Conservation (phyloP, 2,329 filamentous ascomycete genomes). For the Xenosphaeropsis pyriputrescens region DNA sequence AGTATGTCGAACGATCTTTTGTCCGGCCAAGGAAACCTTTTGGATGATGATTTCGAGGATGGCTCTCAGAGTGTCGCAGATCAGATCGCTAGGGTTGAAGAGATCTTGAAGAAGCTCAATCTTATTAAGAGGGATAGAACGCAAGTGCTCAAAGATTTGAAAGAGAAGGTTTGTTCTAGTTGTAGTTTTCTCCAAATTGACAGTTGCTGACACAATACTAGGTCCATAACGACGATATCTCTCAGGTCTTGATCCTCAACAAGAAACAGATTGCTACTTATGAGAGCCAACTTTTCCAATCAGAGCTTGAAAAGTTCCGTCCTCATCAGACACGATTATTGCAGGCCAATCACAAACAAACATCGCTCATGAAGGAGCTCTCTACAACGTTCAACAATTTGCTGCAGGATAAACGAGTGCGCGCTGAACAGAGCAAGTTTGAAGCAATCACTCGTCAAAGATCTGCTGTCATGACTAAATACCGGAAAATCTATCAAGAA, state of each 20-base stretch:
- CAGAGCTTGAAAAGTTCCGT: slow-evolving; percentile 93
- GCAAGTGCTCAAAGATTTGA: slow-evolving; percentile 89
- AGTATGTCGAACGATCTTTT: slow-evolving; percentile 28
- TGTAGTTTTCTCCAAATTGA: not conserved
- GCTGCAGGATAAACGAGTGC: slow-evolving; percentile 84
- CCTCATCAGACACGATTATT: slow-evolving; percentile 83
- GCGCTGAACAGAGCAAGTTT: slow-evolving; percentile 90
- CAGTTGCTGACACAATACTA: slow-evolving; percentile 21
- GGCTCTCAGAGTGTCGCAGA: slow-evolving; percentile 68
- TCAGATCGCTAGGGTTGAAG: slow-evolving; percentile 80
- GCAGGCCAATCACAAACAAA: slow-evolving; percentile 92
- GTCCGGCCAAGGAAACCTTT: slow-evolving; percentile 55
- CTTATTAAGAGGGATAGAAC: slow-evolving; percentile 82
- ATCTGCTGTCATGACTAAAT: slow-evolving; percentile 67
- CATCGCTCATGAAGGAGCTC: slow-evolving; percentile 86
- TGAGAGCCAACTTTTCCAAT: slow-evolving; percentile 83
- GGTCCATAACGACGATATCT: slow-evolving; percentile 95
- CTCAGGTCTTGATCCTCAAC: slow-evolving; percentile 91
- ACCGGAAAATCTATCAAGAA: slow-evolving; percentile 83
- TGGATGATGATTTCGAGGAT: slow-evolving; percentile 89
- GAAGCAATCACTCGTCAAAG: slow-evolving; percentile 76
- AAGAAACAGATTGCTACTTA: slow-evolving; percentile 92
- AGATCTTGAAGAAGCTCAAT: slow-evolving; percentile 79
- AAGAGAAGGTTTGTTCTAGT: slow-evolving; percentile 64
- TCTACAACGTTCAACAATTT: slow-evolving; percentile 76